Conservation (phyloP, 108 stramenopile species). For the Pinguiococcus pyrenoidosus region DNA sequence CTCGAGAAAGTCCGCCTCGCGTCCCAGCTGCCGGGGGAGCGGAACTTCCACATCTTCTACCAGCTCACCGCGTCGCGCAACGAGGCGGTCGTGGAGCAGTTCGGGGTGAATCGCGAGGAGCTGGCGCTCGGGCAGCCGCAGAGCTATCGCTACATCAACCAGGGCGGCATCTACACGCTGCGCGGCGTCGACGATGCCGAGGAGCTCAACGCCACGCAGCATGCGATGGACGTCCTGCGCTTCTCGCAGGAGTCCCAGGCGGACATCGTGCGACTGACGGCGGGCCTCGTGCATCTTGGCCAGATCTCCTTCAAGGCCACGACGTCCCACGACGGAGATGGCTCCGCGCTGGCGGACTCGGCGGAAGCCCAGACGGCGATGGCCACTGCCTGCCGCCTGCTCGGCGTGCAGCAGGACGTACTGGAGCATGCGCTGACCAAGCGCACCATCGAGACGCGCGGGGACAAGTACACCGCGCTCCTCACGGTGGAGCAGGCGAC, state of each 20-base stretch:
- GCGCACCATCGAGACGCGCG: slow-evolving; percentile 47
- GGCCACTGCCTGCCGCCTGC: slow-evolving; percentile 48
- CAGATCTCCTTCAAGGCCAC: slow-evolving; percentile 38
- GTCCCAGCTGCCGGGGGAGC: slow-evolving; percentile 42
- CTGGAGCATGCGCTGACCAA: slow-evolving; percentile 59
- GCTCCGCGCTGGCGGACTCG: no score
- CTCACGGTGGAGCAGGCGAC: slow-evolving; percentile 57
- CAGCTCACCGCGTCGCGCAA: slow-evolving; percentile 35
- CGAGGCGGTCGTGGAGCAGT: no score
- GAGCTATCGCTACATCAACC: no score
- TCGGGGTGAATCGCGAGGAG: no score
- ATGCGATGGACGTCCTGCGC: slow-evolving; percentile 14
- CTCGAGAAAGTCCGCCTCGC: slow-evolving; percentile 84
- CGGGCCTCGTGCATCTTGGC: slow-evolving; percentile 39
- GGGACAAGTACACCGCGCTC: slow-evolving; percentile 59
- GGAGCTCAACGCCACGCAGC: background rate
- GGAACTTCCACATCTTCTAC: slow-evolving; percentile 32
- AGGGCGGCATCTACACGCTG: no score
- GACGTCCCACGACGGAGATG: no score
- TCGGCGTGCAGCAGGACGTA: slow-evolving; percentile 62
- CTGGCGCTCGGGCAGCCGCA: no score
- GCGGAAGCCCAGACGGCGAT: slow-evolving; percentile 9
- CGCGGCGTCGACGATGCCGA: slow-evolving; percentile 2
- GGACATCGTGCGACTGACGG: slow-evolving; percentile 18
- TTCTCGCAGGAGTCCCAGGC: slow-evolving; percentile 6